Conservation (phyloP, 1,139 yeast genomes). For the Magnusiomyces fungicola region DNA sequence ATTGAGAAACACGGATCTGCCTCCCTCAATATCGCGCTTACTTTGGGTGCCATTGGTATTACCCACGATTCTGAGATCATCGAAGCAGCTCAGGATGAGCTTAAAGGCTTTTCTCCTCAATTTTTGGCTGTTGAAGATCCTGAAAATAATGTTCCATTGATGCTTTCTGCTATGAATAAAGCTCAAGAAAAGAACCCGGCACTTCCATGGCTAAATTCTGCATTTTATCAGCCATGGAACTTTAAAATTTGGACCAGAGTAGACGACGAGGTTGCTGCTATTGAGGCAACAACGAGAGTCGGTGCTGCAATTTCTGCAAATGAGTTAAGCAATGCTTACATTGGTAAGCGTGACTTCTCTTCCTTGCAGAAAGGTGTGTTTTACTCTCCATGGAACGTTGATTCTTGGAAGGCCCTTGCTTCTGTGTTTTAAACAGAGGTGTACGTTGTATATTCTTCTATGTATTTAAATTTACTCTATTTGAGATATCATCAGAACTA, state of each 20-base stretch:
- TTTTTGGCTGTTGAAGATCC: slow-evolving; percentile 47
- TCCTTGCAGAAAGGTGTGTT: slow-evolving; percentile 55
- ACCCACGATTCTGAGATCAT: slow-evolving; percentile 54
- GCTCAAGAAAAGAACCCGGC: slow-evolving; percentile 18
- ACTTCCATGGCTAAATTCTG: slow-evolving; percentile 58
- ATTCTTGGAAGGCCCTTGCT: slow-evolving; percentile 19
- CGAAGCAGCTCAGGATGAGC: slow-evolving; percentile 60
- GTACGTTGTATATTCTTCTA: no score
- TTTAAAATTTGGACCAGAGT: slow-evolving; percentile 60
- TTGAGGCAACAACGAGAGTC: slow-evolving; percentile 35
- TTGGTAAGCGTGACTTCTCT: slow-evolving; percentile 38
- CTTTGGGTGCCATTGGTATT: slow-evolving; percentile 75
- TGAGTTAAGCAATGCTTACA: slow-evolving; percentile 48
- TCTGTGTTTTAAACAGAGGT: slow-evolving; percentile 2
- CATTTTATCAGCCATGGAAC: slow-evolving; percentile 67
- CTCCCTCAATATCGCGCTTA: slow-evolving; percentile 54
- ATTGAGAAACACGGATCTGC: slow-evolving; percentile 51
- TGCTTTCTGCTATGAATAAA: slow-evolving; percentile 42
- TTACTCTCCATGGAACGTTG: slow-evolving; percentile 38
- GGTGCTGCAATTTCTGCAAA: slow-evolving; percentile 41
- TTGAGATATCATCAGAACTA: no score
- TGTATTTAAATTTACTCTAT: no score
- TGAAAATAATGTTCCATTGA: slow-evolving; percentile 37
- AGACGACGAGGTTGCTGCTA: slow-evolving; percentile 47
- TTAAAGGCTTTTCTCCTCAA: slow-evolving; percentile 44